Percentiles rank a stretch among this genome's conserved stretches.
Conservation (phyloP, 129 eudicot species). For the Cynara cardunculus region DNA sequence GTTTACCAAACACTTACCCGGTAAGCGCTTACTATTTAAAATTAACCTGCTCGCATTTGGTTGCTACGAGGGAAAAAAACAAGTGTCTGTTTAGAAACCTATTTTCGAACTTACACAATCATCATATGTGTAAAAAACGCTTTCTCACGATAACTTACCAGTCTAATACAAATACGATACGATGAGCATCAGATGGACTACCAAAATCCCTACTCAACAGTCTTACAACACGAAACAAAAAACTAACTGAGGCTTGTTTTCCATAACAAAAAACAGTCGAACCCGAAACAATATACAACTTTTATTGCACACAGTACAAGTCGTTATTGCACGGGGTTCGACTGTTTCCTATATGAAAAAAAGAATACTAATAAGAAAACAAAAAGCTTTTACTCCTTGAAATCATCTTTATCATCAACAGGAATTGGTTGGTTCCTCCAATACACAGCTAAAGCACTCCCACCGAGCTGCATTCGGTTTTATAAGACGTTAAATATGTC, state of each 20-base stretch:
- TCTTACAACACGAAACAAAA: slow-evolving; percentile 7
- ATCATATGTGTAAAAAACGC: not conserved
- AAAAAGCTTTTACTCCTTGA: slow-evolving; percentile 64
- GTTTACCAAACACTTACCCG: too few species aligned
- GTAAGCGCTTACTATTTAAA: too few species aligned
- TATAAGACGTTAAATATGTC: not conserved
- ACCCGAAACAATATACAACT: slow-evolving; percentile 23
- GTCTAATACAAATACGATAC: slow-evolving; percentile 18
- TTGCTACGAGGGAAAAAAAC: too few species aligned
- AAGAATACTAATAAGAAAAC: slow-evolving; percentile 1
- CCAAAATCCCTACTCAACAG: slow-evolving; percentile 31
- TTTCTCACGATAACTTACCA: not conserved
- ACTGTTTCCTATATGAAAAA: slow-evolving; percentile 1
- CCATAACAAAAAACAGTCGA: not conserved
- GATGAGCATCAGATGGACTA: not conserved
- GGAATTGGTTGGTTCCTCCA: slow-evolving; percentile 97
- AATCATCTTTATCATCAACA: slow-evolving; percentile 92
- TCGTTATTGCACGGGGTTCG: not conserved
- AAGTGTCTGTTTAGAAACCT: not conserved
- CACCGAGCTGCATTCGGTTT: slow-evolving; percentile 71
- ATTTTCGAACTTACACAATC: not conserved
- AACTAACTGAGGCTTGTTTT: not conserved
- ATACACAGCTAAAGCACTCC: slow-evolving; percentile 92
- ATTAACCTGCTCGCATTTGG: too few species aligned
- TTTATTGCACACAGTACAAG: slow-evolving; percentile 10